Evolutionary conservation across 2,329 filamentous ascomycete species (phyloP).

Genomic region (Trichoderma sp.): DNA sequence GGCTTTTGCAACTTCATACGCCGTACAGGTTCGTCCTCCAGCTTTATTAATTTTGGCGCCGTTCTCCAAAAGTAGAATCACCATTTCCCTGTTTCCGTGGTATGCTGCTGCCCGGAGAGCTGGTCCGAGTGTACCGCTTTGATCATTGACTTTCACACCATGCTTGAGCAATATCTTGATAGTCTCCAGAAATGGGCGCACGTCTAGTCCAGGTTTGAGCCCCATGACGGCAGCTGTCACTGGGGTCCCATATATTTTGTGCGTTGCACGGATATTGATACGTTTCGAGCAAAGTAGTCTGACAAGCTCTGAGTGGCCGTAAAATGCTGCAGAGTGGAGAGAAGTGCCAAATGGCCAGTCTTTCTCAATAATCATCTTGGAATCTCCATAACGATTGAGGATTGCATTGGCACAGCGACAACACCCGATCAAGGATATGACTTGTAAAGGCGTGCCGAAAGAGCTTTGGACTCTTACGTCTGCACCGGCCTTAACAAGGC

Average conservation of each 20-base stretch:
- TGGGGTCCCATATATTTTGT: conserved; percentile 1
- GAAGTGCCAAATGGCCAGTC: conserved; percentile 2
- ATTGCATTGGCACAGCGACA: background rate
- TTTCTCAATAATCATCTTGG: background rate
- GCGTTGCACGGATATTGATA: background rate
- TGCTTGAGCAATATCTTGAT: background rate
- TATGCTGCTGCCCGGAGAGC: conserved; percentile 1
- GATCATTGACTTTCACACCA: background rate
- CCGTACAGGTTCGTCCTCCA: background rate
- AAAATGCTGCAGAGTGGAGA: background rate
- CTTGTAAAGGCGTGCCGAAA: background rate
- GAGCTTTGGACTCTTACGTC: background rate
- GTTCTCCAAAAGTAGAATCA: background rate
- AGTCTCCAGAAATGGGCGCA: background rate
- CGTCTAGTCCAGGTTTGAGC: background rate
- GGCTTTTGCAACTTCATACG: background rate
- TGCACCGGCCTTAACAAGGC: background rate
- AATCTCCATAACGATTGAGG: background rate
- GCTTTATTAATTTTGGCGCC: conserved; percentile 1
- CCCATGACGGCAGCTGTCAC: background rate
- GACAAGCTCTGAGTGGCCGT: background rate
- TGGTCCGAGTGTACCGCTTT: background rate
- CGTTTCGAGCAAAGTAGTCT: background rate
- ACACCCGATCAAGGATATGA: background rate
- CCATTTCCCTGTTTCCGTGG: background rate